Evolutionary conservation across 2,329 filamentous ascomycete genomes (phyloP).

Genomic region (Alternaria gaisen): DNA sequence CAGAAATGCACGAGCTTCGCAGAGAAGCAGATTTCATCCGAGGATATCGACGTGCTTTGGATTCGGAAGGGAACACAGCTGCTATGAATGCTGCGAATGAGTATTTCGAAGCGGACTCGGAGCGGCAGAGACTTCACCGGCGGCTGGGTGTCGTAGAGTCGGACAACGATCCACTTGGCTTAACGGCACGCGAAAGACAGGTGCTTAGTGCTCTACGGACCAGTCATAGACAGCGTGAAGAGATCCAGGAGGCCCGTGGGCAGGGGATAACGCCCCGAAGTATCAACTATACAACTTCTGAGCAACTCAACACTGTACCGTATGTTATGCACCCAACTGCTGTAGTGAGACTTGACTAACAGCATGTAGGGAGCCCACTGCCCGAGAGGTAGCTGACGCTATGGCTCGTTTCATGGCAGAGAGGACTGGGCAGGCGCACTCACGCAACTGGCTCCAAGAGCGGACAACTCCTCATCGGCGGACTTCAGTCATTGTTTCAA

Average conservation of each 20-base stretch:
- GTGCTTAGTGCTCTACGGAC: constrained; percentile 57
- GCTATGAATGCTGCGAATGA: constrained; percentile 54
- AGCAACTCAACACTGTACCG: constrained; percentile 34
- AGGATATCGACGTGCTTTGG: constrained; percentile 52
- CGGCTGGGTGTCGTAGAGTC: constrained; percentile 51
- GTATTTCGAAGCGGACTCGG: constrained; percentile 54
- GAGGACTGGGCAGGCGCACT: constrained; percentile 18
- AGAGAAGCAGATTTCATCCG: constrained; percentile 57
- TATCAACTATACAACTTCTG: constrained; percentile 54
- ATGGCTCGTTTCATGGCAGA: constrained; percentile 36
- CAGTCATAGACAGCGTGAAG: constrained; percentile 52
- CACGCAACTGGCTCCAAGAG: constrained; percentile 33
- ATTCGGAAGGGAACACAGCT: constrained; percentile 49
- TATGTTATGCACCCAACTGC: constrained; percentile 22
- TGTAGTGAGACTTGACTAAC: constrained; percentile 18
- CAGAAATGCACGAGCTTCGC: constrained; percentile 58
- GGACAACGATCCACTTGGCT: constrained; percentile 56
- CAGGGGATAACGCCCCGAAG: constrained; percentile 49
- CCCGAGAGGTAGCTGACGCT: constrained; percentile 32
- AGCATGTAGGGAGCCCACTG: constrained; percentile 21
- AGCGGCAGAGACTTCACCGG: constrained; percentile 43
- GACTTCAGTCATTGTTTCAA: constrained; percentile 52
- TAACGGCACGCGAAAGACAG: constrained; percentile 57
- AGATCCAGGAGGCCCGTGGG: constrained; percentile 54
- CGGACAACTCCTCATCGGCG: constrained; percentile 49